Base-by-base conservation (phyloP, 179 eudicot species). In the Spinacia oleracea region DNA sequence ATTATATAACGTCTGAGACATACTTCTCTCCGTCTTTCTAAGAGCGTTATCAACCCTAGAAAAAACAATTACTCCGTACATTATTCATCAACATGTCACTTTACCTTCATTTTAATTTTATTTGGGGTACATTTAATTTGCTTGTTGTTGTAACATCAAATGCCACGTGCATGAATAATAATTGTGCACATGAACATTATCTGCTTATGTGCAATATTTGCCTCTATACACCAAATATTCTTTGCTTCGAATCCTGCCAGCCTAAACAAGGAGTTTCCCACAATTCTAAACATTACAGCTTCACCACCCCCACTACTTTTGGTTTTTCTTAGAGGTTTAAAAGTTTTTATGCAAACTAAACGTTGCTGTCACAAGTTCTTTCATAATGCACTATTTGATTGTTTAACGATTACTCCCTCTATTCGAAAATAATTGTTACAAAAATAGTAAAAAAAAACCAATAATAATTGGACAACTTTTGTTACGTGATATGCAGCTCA, bases 131-230 rank as follows among this genome's bases (percentile, higher is more conserved):
- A 6, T 70, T 27, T 75, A 18, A 77, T 42, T 74, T 25, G 4
- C 5, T 38, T 75, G 18, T 72, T 42, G 78, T 72, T 53, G 38
- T 58, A 59, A 75, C 77, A 66, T 74, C 66, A 78, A 74, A 82
- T 46, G 62, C 58, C 84, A 82, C 81, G 79, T 82, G 84, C 81
- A 78, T 82, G 79, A 18, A 78, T 67, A 82, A 82, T 79, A 74
- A 82, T 79, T 68, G 50, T 31, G 76, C 81, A 74, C 77, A 78
- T 78, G 75, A 78, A 66, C 67, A 67, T 72, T 73, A 78, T 81
- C 75, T 66, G 29, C 1, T 53, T 53, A 72, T 66, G 75, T 77
- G 72, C 64, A 72, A 65, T 55, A 72, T 15, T 5, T 58, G n/a
- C 38, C 35, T 62, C 66, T 9, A 62, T 64, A 45, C 64, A 45